phyloP scores from a whole-genome alignment of 176 grass and related monocot genomes.

The Musa schizocarpa region DNA sequence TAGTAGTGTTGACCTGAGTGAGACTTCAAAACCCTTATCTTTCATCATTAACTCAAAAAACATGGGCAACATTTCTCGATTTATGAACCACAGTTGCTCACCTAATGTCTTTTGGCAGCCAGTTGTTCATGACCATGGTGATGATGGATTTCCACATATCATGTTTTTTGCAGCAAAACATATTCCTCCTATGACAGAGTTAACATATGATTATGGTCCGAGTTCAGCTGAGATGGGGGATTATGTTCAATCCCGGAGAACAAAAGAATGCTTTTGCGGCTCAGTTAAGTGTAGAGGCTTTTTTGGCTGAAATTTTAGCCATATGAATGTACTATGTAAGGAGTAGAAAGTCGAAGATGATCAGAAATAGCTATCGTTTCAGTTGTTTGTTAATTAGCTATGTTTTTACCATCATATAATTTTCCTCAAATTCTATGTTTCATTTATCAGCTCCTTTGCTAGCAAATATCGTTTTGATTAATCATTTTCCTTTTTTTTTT shows the following conservation, averaged over 20 bases:
- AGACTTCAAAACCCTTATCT: constrained; percentile 37
- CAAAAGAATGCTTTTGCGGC: constrained; percentile 47
- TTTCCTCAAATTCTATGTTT: too few species aligned
- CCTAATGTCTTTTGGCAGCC: constrained; percentile 86
- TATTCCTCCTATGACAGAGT: constrained; percentile 81
- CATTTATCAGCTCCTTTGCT: too few species aligned
- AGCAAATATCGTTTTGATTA: neutral
- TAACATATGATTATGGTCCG: constrained; percentile 78
- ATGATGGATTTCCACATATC: constrained; percentile 56
- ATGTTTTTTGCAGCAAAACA: constrained; percentile 79
- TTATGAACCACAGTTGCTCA: constrained; percentile 81
- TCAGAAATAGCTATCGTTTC: neutral
- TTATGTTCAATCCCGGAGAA: constrained; percentile 20
- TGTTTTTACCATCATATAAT: neutral
- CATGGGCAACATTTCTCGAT: constrained; percentile 57
- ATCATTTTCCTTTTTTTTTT: neutral
- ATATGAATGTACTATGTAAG: neutral
- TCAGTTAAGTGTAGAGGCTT: constrained; percentile 59
- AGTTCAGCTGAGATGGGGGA: constrained; percentile 29
- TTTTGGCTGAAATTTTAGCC: constrained; percentile 33
- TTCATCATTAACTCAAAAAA: constrained; percentile 57
- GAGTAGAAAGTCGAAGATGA: neutral
- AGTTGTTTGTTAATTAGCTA: neutral
- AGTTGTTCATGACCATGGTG: constrained; percentile 61
- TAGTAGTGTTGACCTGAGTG: constrained; percentile 36